Evolutionary conservation across 495 filamentous ascomycete species (phyloP).

Genomic region (Acidomyces sp.): DNA sequence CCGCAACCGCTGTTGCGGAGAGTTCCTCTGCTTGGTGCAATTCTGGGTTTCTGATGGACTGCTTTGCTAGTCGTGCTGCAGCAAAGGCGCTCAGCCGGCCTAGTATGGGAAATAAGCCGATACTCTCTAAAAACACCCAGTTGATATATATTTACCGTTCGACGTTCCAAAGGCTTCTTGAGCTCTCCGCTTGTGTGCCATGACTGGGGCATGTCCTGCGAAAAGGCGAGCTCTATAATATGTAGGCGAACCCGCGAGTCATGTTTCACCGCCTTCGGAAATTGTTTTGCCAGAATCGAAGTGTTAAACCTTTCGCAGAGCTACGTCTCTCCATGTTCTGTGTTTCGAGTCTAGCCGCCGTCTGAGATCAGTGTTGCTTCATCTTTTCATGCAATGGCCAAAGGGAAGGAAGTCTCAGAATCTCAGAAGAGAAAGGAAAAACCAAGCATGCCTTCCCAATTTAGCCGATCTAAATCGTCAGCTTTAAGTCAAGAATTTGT

Average conservation of each 20-base stretch:
- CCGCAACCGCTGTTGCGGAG: constrained; percentile 3
- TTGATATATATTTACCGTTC: constrained; percentile 5
- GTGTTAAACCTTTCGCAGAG: no score
- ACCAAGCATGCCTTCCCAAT: neutral
- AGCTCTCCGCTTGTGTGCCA: constrained; percentile 16
- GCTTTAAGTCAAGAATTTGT: constrained; percentile 5
- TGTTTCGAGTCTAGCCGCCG: neutral
- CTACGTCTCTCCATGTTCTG: no score
- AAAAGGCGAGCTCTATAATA: no score
- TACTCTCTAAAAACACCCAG: neutral
- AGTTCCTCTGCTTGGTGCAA: neutral
- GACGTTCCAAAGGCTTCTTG: constrained; percentile 13
- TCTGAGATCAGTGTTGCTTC: neutral
- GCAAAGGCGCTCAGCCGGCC: constrained; percentile 21
- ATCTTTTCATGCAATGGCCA: neutral
- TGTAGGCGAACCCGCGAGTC: no score
- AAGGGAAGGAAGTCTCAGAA: neutral
- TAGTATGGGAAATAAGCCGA: neutral
- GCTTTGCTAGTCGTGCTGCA: constrained; percentile 14
- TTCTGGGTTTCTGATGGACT: neutral
- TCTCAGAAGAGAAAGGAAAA: constrained; percentile 6
- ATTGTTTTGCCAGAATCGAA: no score
- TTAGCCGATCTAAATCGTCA: constrained; percentile 1
- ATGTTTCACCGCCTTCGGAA: constrained; percentile 2
- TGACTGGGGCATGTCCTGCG: no score